Evolutionary conservation across 2,329 filamentous ascomycete genomes (phyloP), one percentile per base, ranked within the genome.

Genomic region (Colletotrichum lindemuthianum): DNA sequence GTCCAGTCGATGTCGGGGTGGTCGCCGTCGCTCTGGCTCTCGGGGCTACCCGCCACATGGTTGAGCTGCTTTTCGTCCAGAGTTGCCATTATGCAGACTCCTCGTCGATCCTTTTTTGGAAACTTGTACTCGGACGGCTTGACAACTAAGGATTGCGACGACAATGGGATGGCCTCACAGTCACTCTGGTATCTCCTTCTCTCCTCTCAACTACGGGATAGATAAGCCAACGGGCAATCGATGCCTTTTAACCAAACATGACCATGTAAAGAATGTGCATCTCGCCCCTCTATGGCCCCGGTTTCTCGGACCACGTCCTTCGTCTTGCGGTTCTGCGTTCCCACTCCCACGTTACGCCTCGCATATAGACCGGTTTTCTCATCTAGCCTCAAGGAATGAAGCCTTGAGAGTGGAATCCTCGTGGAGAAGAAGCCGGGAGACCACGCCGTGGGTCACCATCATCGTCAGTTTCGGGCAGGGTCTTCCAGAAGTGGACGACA

Each of bases 1-100:
- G 70, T 68, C 73, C 71, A 74, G 41, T 74, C 68, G 13, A 63
- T 55, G 9, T 54, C 50, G 4, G 32, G 41, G 13, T 51, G 24
- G 7, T 43, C 56, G 34, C 40, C 52, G 51, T 57, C 54, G 55
- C 63, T 60, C 13, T 61, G 56, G 16, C 39, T 56, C 6, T 47
- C 59, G 10, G 49, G 50, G 34, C 63, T 57, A 13, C 51, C 47
- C 7, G 45, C 44, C 44, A 60, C 44, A 15, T 13, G 10, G 34
- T 65, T 61, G 33, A 56, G 6, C 3, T 56, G 36, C 55, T 63
- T 59, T 8, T 59, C 60, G 15, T 63, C 60, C 16, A 59, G 12
- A 10, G 33, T 11, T 4, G 48, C 36, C 60, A 59, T 63, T 41
- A 4, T 51, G 6, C 59, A 59, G n/a, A 16, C 16, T 13, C 33